phyloP scores from a whole-genome alignment of 2,329 filamentous ascomycete genomes.

The Trichoderma lentiforme region DNA sequence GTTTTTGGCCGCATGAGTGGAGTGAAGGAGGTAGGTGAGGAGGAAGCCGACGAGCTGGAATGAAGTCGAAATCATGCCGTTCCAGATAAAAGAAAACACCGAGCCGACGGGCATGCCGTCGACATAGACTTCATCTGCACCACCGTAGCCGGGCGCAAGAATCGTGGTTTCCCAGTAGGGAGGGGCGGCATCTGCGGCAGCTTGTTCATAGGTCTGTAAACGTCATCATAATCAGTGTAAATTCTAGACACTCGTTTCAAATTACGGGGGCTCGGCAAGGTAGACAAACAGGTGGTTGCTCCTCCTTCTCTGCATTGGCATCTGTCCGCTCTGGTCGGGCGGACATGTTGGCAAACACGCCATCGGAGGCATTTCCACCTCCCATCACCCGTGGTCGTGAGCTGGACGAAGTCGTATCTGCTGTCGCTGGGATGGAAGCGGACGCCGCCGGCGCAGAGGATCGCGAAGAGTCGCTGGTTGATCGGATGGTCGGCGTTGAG shows the following conservation, averaged over 20 bases:
- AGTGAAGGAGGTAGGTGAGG: constrained; percentile 95
- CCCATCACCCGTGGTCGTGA: constrained; percentile 57
- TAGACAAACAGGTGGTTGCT: constrained; percentile 80
- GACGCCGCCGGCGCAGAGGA: neutral
- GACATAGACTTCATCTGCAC: constrained; percentile 93
- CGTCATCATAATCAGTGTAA: neutral
- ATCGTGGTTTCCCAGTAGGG: constrained; percentile 99
- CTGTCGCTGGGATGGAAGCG: constrained; percentile 24
- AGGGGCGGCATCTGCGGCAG: constrained; percentile 89
- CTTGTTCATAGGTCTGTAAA: constrained; percentile 89
- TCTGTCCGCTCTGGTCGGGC: constrained; percentile 83
- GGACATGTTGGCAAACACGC: constrained; percentile 92
- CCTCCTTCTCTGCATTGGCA: constrained; percentile 65
- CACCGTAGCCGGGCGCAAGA: constrained; percentile 82
- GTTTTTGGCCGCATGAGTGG: constrained; percentile 96
- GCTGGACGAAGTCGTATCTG: constrained; percentile 31
- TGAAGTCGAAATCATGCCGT: constrained; percentile 94
- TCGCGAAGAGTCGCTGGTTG: constrained; percentile 11
- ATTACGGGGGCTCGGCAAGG: neutral
- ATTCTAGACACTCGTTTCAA: neutral
- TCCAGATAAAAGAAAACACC: constrained; percentile 85
- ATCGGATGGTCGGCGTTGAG: constrained; percentile 31
- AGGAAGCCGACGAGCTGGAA: constrained; percentile 97
- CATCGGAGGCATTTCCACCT: constrained; percentile 77
- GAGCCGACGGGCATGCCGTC: constrained; percentile 92